Percentiles rank a stretch among this genome's conserved stretches.
Conservation (phyloP, 192 early-diverging fungal species). For the Coemansia sp. region DNA sequence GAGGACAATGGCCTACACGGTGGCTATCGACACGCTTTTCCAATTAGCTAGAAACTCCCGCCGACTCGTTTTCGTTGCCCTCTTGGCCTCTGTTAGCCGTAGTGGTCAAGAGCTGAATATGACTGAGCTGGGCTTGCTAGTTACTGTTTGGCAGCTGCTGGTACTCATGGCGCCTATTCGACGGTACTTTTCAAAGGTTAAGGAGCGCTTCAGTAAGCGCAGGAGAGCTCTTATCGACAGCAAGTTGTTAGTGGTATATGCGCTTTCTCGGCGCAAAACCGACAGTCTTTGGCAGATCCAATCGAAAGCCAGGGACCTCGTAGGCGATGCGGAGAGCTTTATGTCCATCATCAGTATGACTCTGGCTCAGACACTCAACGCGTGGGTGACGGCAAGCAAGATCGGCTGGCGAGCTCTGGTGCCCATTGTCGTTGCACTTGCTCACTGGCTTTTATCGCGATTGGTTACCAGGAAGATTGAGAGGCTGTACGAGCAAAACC, state of each 20-base stretch:
- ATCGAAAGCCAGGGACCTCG: neutral
- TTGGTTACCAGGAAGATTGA: conserved; percentile 4
- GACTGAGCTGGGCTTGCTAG: neutral
- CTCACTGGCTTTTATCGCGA: conserved; percentile 1
- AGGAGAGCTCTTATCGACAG: conserved; percentile 1
- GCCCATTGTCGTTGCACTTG: conserved; percentile 19
- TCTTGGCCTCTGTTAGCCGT: neutral
- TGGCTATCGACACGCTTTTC: neutral
- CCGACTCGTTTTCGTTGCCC: conserved; percentile 5
- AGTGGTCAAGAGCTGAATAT: neutral
- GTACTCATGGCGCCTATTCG: neutral
- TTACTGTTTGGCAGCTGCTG: conserved; percentile 19
- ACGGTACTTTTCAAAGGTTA: neutral
- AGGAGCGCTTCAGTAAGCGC: neutral
- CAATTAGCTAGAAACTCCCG: neutral
- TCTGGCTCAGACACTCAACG: conserved; percentile 15
- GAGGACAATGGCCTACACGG: neutral
- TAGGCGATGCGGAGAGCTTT: neutral
- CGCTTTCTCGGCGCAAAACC: neutral
- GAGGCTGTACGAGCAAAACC: neutral
- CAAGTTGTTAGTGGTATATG: conserved; percentile 10
- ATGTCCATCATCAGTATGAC: neutral
- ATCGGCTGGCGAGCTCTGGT: conserved; percentile 40
- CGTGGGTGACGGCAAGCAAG: conserved; percentile 30
- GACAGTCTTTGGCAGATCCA: neutral